Evolutionary conservation across 345 rosid genomes (phyloP), one percentile per base, ranked within the genome.

Genomic region (Eutrema yunnanense): DNA sequence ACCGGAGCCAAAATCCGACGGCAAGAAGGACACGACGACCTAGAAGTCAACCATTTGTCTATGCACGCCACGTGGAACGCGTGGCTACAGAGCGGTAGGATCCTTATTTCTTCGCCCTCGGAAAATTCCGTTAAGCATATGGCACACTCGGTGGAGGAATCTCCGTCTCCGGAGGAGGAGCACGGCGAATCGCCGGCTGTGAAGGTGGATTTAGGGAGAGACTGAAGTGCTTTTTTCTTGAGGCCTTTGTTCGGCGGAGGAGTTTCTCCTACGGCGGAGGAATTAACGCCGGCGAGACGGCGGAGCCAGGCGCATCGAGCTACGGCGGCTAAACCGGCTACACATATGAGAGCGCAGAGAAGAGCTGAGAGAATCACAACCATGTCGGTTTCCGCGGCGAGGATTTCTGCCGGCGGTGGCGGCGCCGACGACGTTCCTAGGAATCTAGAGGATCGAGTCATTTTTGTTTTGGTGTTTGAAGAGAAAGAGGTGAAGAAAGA

Each of bases 231-330:
- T 77, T 89, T 89, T 83, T 85, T 89, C 81, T 86, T 92, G 29
- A 92, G 74, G 3, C 95, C 97, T 90, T 79, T 78, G 82, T 79
- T 87, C 75, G 73, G 84, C 83, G 43, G 78, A n/a, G 61, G 81
- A 19, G 77, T 32, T 51, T 46, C 33, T 65, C 47, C 43, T 34
- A 30, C 40, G 32, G 53, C 41, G 47, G 59, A 7, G 8, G 71
- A 54, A 9, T 19, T 75, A 51, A 57, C 73, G 11, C 80, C 80
- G 57, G 76, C 6, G 34, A 67, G n/a, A 48, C 85, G 88, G 14
- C 86, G 87, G 66, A 83, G 65, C 79, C 88, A 86, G 38, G 96
- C 85, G 77, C 93, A 89, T 3, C 93, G 88, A 27, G 84, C 86
- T 64, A 84, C 88, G 2, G 88, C 90, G 7, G 87, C 78, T 63